Evolutionary conservation across 176 grass and related monocot genomes (phyloP), one percentile per base, ranked within the genome.

Genomic region (Poa annua): DNA sequence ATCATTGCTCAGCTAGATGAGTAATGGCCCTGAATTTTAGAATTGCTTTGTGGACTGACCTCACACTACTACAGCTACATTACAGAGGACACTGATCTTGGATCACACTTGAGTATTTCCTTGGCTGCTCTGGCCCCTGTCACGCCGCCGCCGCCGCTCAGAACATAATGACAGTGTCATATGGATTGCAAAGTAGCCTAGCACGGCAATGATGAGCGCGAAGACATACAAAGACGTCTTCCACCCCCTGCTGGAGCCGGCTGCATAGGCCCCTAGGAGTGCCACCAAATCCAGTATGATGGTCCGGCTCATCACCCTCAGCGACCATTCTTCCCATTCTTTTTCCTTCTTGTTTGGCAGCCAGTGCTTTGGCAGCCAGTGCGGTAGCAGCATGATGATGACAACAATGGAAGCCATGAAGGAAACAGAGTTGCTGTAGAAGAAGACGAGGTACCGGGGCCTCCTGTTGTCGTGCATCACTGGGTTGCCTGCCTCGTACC

Each of bases 221-320:
- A 26, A 16, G 0, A 76, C 16, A 10, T 29, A n/a, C 20, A 49
- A 10, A 2, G 45, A 76, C 3, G 71, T 84, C 56, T 53, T 35
- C 81, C 57, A 84, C 1, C 34, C 81, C 45, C 82, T 52, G 45
- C 1, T 76, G n/a, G 71, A 76, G 21, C 82, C 82, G 33, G 82
- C 71, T 2, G 71, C 71, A 12, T 84, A 75, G 32, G 82, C 47
- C 47, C 47, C 47, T 49, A 49, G 47, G 47, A 49, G 47, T 1
- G 47, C 47, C 13, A 49, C 13, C 47, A 49, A 49, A 49, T 49
- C 47, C 12, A 49, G 47, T 49, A 49, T 49, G 47, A 49, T 49
- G 13, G 47, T 49, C 47, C 13, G 0, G 47, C 15, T 49, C 47
- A 49, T 49, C 47, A 49, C 47, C 47, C 47, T 49, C 13, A 49